A percentile compares a stretch with the other conserved stretches of the same genome.
Evolutionary conservation across 805 yeast species (phyloP).

Genomic region (Cyberlindnera galapagoensis): DNA sequence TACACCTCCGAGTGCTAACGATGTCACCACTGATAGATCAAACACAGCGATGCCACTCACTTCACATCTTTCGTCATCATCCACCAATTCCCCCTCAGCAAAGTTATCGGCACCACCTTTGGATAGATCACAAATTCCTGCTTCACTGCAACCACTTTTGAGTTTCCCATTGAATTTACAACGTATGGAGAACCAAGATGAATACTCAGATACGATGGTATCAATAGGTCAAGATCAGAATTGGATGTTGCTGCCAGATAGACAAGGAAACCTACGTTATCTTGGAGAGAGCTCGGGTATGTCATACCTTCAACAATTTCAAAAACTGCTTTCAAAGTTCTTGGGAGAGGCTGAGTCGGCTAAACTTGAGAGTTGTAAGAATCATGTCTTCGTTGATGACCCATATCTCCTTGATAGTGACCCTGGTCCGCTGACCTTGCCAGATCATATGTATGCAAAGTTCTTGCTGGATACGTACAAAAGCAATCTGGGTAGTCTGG

Average conservation of each 20-base stretch:
- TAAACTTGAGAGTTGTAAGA: too few relatives aligned
- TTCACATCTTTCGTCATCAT: background rate
- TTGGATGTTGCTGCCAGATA: constrained; percentile 29
- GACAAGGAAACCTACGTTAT: constrained; percentile 30
- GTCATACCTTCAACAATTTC: constrained; percentile 34
- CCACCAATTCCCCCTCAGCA: background rate
- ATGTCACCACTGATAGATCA: too few relatives aligned
- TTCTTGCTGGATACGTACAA: constrained; percentile 28
- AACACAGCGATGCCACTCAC: constrained; percentile 1
- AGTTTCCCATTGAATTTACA: constrained; percentile 15
- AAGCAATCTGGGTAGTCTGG: constrained; percentile 33
- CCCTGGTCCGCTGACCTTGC: too few relatives aligned
- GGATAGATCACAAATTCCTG: constrained; percentile 9
- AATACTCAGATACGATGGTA: constrained; percentile 10
- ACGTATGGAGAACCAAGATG: constrained; percentile 11
- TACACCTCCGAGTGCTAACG: too few relatives aligned
- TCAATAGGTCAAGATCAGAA: constrained; percentile 11
- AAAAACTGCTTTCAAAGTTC: constrained; percentile 29
- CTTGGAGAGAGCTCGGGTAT: constrained; percentile 38
- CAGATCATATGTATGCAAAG: constrained; percentile 25
- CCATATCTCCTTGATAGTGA: too few relatives aligned
- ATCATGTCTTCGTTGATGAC: too few relatives aligned
- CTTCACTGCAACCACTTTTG: constrained; percentile 17
- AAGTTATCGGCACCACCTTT: too few relatives aligned
- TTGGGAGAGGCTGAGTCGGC: too few relatives aligned